Conservation (phyloP, 257 asterid genomes). For the Fraxinus americana region DNA sequence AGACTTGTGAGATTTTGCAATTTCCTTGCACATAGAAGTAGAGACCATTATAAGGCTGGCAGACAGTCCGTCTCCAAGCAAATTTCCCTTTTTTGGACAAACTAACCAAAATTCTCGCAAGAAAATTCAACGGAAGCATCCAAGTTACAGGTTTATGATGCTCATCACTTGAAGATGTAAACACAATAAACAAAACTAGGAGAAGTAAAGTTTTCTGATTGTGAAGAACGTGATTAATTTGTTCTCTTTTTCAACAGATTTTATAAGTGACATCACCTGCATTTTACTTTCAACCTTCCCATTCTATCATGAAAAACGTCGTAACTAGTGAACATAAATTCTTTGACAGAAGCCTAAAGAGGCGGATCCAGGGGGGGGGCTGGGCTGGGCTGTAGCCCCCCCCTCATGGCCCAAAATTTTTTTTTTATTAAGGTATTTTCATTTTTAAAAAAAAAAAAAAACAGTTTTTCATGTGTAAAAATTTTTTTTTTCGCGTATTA, state of each 20-base stretch:
- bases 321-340: not conserved
- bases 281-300: not conserved
- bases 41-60: not conserved
- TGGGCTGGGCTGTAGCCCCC: too few relatives aligned
- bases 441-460: too few relatives aligned
- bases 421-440: too few relatives aligned
- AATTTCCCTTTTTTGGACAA: not conserved
- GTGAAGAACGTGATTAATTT: not conserved
- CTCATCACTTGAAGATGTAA: not conserved
- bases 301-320: not conserved
- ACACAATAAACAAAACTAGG: not conserved
- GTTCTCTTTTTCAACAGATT: not conserved
- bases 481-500: too few relatives aligned
- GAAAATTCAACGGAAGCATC: not conserved
- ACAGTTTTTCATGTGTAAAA: too few relatives aligned
- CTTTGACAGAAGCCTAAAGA: not conserved
- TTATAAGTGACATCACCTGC: not conserved
- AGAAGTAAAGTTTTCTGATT: not conserved
- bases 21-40: not conserved
- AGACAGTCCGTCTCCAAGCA: not conserved
- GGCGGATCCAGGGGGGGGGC: too few relatives aligned
- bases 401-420: too few relatives aligned
- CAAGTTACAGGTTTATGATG: not conserved
- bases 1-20: not conserved
- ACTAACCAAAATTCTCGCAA: not conserved